Evolutionary conservation across 1,139 yeast genomes (phyloP).

Genomic region (Candida dubliniensis): DNA sequence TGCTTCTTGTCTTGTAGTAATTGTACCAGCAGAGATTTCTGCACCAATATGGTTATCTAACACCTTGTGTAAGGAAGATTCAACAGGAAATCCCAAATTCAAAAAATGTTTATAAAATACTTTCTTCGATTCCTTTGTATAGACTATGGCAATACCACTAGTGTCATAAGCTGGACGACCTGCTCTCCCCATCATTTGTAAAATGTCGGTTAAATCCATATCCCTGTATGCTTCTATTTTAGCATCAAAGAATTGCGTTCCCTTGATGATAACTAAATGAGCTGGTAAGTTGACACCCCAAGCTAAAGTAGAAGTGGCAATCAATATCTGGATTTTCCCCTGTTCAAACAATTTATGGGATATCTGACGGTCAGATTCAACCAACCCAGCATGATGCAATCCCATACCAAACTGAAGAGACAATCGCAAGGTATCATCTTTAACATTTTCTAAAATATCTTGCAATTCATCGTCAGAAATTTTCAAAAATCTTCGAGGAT

Average conservation of each 20-base stretch:
- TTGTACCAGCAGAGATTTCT: conserved; percentile 87
- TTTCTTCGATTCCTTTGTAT: conserved; percentile 89
- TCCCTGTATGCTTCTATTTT: conserved; percentile 78
- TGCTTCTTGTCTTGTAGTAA: conserved; percentile 80
- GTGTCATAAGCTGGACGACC: conserved; percentile 98
- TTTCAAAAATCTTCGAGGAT: conserved; percentile 82
- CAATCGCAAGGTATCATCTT: conserved; percentile 83
- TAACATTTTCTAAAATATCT: conserved; percentile 61
- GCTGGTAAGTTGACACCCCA: conserved; percentile 99
- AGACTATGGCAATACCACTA: conserved; percentile 91
- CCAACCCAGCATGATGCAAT: conserved; percentile 95
- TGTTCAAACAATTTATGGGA: conserved; percentile 84
- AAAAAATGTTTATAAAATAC: conserved; percentile 90
- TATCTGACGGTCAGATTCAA: conserved; percentile 83
- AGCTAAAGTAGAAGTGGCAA: conserved; percentile 95
- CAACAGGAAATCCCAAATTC: conserved; percentile 97
- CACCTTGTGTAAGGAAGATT: conserved; percentile 89
- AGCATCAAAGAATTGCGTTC: conserved; percentile 85
- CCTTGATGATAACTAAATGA: conserved; percentile 88
- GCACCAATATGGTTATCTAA: conserved; percentile 96
- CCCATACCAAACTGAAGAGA: conserved; percentile 96
- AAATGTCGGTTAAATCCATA: conserved; percentile 89
- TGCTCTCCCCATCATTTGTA: conserved; percentile 92
- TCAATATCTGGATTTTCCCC: conserved; percentile 82
- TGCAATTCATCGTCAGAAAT: conserved; percentile 77